Percentiles rank a stretch among this genome's conserved stretches.
phyloP scores from a whole-genome alignment of 2,329 filamentous ascomycete genomes.

The Boeremia exigua region DNA sequence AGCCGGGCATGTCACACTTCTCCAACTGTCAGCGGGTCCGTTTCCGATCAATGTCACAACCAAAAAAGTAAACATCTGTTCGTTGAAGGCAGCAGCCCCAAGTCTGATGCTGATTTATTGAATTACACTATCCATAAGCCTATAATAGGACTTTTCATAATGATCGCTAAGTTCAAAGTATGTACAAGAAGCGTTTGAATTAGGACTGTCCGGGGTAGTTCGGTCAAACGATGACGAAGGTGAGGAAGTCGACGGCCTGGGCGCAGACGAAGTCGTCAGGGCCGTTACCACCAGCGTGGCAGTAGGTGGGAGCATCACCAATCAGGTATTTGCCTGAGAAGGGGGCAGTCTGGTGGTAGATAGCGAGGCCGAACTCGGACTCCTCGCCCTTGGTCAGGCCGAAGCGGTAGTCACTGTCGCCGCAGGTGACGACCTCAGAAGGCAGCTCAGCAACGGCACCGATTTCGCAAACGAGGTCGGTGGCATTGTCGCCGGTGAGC shows the following conservation, averaged over 20 bases:
- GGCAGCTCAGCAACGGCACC: constrained; percentile 21
- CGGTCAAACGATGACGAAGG: constrained; percentile 21
- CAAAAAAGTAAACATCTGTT: not conserved
- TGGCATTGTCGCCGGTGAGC: constrained; percentile 26
- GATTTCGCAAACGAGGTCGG: constrained; percentile 18
- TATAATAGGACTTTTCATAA: not conserved
- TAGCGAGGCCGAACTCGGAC: constrained; percentile 12
- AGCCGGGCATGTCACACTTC: not conserved
- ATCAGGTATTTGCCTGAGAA: constrained; percentile 18
- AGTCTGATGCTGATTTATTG: not conserved
- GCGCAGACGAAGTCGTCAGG: constrained; percentile 26
- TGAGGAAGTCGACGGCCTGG: constrained; percentile 15
- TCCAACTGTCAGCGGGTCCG: not conserved
- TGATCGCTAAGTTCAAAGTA: constrained; percentile 11
- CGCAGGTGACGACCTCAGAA: constrained; percentile 22
- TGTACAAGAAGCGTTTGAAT: constrained; percentile 2
- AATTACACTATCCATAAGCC: not conserved
- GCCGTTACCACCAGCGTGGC: constrained; percentile 29
- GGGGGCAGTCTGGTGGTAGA: constrained; percentile 26
- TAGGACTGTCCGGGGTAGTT: not conserved
- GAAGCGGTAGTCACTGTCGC: constrained; percentile 27
- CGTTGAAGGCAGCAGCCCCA: not conserved
- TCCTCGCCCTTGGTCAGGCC: constrained; percentile 13
- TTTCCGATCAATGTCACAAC: not conserved
- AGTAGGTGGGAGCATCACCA: constrained; percentile 24